Percentiles rank a stretch among this genome's conserved stretches.
These are phyloP conservation scores for Trichoderma hamatum DNA, from an alignment of 2,329 filamentous ascomycete genomes.

Conservation along the genomic window DNA sequence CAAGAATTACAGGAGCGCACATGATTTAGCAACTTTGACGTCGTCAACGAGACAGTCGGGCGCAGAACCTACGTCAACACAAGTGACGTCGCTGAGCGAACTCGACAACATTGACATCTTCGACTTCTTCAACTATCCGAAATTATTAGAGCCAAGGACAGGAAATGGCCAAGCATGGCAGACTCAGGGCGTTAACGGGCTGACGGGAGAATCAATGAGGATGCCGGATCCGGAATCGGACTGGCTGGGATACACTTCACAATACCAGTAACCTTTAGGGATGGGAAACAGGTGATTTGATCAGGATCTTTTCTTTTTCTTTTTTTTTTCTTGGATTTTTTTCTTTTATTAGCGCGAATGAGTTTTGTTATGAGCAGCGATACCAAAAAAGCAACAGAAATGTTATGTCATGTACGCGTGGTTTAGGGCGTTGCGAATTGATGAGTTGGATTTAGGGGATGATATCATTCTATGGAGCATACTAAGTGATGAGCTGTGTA, in stretches of 20 bases:
- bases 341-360: slow-evolving; percentile 9
- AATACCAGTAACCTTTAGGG: background rate
- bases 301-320: background rate
- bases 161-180: slow-evolving; percentile 34
- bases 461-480: background rate
- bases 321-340: background rate
- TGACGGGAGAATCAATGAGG: slow-evolving; percentile 31
- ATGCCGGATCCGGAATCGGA: slow-evolving; percentile 40
- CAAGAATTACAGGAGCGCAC: slow-evolving; percentile 39
- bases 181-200: slow-evolving; percentile 33
- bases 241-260: slow-evolving; percentile 35
- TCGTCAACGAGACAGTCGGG: slow-evolving; percentile 42
- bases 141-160: slow-evolving; percentile 34
- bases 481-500: background rate
- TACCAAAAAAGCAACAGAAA: slow-evolving; percentile 11
- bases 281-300: background rate
- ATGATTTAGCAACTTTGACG: slow-evolving; percentile 45
- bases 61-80: slow-evolving; percentile 44
- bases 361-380: slow-evolving; percentile 8
- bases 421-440: background rate
- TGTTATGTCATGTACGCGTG: background rate
- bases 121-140: slow-evolving; percentile 51
- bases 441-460: background rate
- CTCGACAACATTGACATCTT: slow-evolving; percentile 50
- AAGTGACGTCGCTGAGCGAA: slow-evolving; percentile 44